Evolutionary conservation across 331 rosid species (phyloP), one percentile per base, ranked within the genome.

Genomic region (Arachis monticola): DNA sequence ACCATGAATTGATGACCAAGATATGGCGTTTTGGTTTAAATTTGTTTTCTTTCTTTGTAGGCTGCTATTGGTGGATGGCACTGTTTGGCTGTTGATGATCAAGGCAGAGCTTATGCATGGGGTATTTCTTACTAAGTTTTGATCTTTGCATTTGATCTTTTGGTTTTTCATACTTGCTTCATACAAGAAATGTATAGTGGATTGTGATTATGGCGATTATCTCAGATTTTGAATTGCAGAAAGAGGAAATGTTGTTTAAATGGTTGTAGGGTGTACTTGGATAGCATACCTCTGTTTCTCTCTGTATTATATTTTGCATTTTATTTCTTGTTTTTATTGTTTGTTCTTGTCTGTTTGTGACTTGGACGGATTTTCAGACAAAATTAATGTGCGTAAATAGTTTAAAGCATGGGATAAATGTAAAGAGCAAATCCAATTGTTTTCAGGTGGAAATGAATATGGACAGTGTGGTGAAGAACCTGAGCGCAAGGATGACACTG

Each of bases 51-150:
- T 13, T 40, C 32, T 32, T 78, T 92, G 92, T 78, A 95, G 92
- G 99, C 98, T 30, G 99, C 99, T 48, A 95, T 95, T 83, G 99
- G 97, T 57, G 99, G 99, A 11, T 92, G 98, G 99, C 99, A 95
- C 74, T 95, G 97, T 80, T 84, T 95, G 92, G 99, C 98, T 80
- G 99, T 95, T 62, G 98, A 95, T 80, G 98, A 92, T 84, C 96
- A 92, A 74, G 99, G 99, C 72, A 85, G 89, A 63, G 97, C 99
- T 60, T 95, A 90, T 50, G 98, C 99, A 12, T 95, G 99, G 99
- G 98, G 98, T 95, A 88, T 48, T 56, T 76, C 7, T 38, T 14
- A 5, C 48, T n/a, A 12, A 59, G 73, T 30, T 58, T 35, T 35
- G 40, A 35, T 35, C 38, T 17, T 1, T 60, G n/a, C 5, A 10